Conservation (phyloP, 495 filamentous ascomycete species). For the Xylaria intraflava region DNA sequence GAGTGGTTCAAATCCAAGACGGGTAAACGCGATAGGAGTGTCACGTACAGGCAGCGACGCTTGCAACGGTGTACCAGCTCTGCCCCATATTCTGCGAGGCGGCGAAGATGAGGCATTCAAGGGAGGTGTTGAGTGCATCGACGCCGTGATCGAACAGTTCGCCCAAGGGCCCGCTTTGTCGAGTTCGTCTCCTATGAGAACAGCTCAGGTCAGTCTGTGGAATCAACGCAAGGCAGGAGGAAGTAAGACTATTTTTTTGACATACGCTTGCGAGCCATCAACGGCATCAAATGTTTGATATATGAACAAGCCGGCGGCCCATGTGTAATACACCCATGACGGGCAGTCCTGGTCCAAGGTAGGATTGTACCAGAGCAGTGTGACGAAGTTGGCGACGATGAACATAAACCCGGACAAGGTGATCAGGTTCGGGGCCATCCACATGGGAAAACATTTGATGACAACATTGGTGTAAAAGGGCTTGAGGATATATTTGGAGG, state of each 20-base stretch:
- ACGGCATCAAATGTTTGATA: slow-evolving; percentile 99
- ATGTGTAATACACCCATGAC: slow-evolving; percentile 86
- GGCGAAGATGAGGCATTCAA: slow-evolving; percentile 88
- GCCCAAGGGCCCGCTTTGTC: slow-evolving; percentile 86
- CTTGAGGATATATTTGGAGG: slow-evolving; percentile 88
- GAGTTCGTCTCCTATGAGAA: slow-evolving; percentile 64
- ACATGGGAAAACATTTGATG: slow-evolving; percentile 90
- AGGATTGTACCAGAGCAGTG: slow-evolving; percentile 94
- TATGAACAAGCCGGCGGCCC: slow-evolving; percentile 82
- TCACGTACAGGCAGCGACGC: slow-evolving; percentile 72
- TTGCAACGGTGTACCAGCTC: slow-evolving; percentile 79
- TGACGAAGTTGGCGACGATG: slow-evolving; percentile 84
- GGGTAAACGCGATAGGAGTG: neutral
- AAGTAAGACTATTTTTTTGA: slow-evolving; percentile 2
- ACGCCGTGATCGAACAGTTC: slow-evolving; percentile 98
- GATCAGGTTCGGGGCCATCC: slow-evolving; percentile 83
- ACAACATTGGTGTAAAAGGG: slow-evolving; percentile 95
- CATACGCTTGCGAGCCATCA: slow-evolving; percentile 87
- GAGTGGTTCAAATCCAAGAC: neutral
- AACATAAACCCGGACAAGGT: slow-evolving; percentile 89
- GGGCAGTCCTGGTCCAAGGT: slow-evolving; percentile 89
- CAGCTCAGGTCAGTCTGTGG: slow-evolving; percentile 3
- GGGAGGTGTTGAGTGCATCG: slow-evolving; percentile 90
- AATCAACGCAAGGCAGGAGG: neutral
- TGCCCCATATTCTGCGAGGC: slow-evolving; percentile 88